Percentiles rank a stretch among this genome's conserved stretches.
Conservation (phyloP, 805 yeast species). For the Isabelozyma pseudorhagii region DNA sequence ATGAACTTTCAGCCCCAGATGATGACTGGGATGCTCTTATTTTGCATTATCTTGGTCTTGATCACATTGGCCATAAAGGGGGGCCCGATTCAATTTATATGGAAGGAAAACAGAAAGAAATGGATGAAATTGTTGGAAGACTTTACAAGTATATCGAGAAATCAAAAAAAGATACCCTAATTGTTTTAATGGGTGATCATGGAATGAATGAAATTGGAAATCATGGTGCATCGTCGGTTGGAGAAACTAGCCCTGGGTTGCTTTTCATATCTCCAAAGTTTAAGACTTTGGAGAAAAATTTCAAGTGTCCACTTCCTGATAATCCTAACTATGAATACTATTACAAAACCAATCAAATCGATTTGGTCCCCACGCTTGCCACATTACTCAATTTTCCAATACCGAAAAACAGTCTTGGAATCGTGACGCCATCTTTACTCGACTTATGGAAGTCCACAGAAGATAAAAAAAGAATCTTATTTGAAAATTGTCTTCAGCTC, state of each 20-base stretch:
- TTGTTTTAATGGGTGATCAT: constrained; percentile 87
- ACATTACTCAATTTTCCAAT: constrained; percentile 60
- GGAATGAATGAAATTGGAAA: constrained; percentile 96
- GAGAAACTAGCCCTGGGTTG: constrained; percentile 89
- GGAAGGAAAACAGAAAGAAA: constrained; percentile 79
- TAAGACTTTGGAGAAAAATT: constrained; percentile 15
- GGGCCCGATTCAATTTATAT: constrained; percentile 82
- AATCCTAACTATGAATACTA: constrained; percentile 53
- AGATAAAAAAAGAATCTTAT: constrained; percentile 33
- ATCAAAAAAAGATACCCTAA: constrained; percentile 44
- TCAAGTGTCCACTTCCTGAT: constrained; percentile 35
- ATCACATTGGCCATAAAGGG: constrained; percentile 97
- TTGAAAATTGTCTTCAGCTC: constrained; percentile 60
- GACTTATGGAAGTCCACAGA: constrained; percentile 42
- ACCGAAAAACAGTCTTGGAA: constrained; percentile 74
- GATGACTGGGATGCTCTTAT: constrained; percentile 79
- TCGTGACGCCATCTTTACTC: constrained; percentile 57
- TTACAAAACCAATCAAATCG: constrained; percentile 58
- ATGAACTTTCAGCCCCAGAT: constrained; percentile 44
- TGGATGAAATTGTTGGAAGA: constrained; percentile 65
- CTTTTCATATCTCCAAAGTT: constrained; percentile 66
- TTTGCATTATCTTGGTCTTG: constrained; percentile 88
- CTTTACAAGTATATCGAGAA: constrained; percentile 39
- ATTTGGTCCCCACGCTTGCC: constrained; percentile 68
- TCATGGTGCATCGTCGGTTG: constrained; percentile 92